Base-by-base conservation (phyloP, 169 alveolate genomes). In the Eimeria falciformis region DNA sequence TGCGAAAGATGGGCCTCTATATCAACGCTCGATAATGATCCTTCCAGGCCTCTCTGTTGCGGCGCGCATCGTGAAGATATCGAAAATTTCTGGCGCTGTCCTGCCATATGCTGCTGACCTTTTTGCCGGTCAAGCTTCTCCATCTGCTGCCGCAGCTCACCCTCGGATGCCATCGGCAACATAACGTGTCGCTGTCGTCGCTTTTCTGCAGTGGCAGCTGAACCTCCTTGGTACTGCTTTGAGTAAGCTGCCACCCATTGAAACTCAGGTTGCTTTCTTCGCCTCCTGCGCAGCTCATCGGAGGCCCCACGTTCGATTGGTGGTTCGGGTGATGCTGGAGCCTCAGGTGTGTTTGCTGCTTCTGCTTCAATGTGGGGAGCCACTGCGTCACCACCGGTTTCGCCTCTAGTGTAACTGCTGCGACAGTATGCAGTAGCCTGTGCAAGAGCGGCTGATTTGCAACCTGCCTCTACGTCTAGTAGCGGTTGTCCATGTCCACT, bases 161-260 rank as follows among this genome's bases (percentile, higher is more conserved):
- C 33, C 69, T 17, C 9, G 47, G 17, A 11, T 17, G 77, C 43
- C 78, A 58, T 58, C 43, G 79, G 25, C 33, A 55, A 62, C 27
- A 46, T 29, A 82, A 55, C 78, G 79, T 58, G 53, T 5, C 55
- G 78, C 23, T 58, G 58, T 29, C 58, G 91, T 29, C 45, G 78
- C 55, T 62, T 33, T n/a, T 50, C 55, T 5, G 50, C 27, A 17
- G 71, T 53, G 29, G 33, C 71, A 9, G 62, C 25, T 11, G 29
- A 50, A n/a, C 73, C 53, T 40, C 7, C 62, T n/a, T 53, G 46
- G 9, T 79, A 50, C 53, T 79, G 55, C 25, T 47, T 58, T 0
- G 29, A 6, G 50, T 79, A 79, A 17, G 66, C 91, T 17, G 91
- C 91, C 3, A 62, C 75, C 91, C 91, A 82, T 79, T 82, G 77